Conservation (phyloP, 2,329 filamentous ascomycete species). For the Calonectria pseudoturangicola region DNA sequence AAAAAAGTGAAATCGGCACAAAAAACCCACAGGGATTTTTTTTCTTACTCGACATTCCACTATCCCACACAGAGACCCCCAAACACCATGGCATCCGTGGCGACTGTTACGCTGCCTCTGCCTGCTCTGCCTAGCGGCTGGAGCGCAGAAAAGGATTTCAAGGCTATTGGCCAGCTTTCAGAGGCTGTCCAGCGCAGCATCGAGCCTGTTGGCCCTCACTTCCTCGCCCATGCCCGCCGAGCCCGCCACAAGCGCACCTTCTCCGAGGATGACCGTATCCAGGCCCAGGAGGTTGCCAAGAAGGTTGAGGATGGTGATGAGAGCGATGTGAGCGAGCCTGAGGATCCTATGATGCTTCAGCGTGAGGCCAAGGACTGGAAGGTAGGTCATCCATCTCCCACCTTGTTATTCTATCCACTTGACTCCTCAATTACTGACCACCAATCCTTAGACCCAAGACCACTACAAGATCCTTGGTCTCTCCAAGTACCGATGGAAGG, state of each 20-base stretch:
- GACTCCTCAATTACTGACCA: not conserved
- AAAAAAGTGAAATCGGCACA: constrained; percentile 47
- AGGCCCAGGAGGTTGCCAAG: constrained; percentile 95
- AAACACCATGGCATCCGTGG: constrained; percentile 77
- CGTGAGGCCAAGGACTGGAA: constrained; percentile 99
- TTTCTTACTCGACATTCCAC: constrained; percentile 42
- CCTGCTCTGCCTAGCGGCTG: constrained; percentile 87
- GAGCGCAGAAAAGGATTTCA: constrained; percentile 94
- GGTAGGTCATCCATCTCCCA: constrained; percentile 69
- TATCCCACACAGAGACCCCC: constrained; percentile 42
- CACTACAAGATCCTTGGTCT: constrained; percentile 98
- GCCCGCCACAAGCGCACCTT: constrained; percentile 98
- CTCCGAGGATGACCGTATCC: constrained; percentile 97
- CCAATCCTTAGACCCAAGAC: constrained; percentile 82
- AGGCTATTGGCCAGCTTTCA: constrained; percentile 85
- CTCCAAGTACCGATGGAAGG: constrained; percentile 92
- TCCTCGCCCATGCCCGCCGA: constrained; percentile 96
- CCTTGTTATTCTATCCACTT: not conserved
- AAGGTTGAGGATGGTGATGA: constrained; percentile 94
- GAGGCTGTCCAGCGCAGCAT: constrained; percentile 88
- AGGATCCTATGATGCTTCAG: constrained; percentile 93
- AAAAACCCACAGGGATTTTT: constrained; percentile 44
- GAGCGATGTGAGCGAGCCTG: constrained; percentile 93
- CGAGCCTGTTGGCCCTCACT: constrained; percentile 97
- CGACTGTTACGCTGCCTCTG: constrained; percentile 78